These are phyloP conservation scores for Phyllosticta citrichinensis DNA, from an alignment of 2,329 filamentous ascomycete genomes.

Conservation along the genomic window DNA sequence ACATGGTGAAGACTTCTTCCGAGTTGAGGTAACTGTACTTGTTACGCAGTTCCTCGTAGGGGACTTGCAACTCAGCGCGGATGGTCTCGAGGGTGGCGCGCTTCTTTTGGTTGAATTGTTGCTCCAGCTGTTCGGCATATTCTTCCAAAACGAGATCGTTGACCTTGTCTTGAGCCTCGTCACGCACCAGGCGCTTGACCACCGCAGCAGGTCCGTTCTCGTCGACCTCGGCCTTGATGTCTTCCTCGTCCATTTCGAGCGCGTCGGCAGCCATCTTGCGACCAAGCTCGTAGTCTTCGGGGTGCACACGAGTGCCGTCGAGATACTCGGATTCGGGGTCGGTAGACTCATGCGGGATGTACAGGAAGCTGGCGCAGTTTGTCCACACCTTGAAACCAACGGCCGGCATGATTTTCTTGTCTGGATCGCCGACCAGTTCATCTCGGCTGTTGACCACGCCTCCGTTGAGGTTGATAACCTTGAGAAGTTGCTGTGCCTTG, in stretches of 20 bases:
- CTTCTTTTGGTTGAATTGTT: conserved; percentile 87
- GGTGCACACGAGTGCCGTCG: conserved; percentile 94
- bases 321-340: conserved; percentile 80
- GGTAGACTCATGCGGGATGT: conserved; percentile 75
- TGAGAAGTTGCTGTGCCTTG: conserved; percentile 76
- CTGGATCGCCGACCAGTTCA: conserved; percentile 80
- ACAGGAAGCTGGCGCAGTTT: conserved; percentile 94
- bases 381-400: conserved; percentile 89
- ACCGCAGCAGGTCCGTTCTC: conserved; percentile 85
- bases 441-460: conserved; percentile 48
- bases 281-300: conserved; percentile 95
- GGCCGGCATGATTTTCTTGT: conserved; percentile 60
- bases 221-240: conserved; percentile 88
- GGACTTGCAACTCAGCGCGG: conserved; percentile 79
- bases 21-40: conserved; percentile 60
- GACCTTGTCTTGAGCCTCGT: conserved; percentile 87
- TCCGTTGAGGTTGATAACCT: conserved; percentile 76
- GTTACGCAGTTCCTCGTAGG: conserved; percentile 87
- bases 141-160: conserved; percentile 94
- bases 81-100: conserved; percentile 94
- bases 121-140: conserved; percentile 90
- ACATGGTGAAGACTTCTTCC: conserved; percentile 88
- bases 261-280: conserved; percentile 98
- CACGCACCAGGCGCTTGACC: conserved; percentile 87
- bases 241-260: conserved; percentile 91